phyloP scores from a whole-genome alignment of 129 eudicot species.

The Escallonia herrerae region DNA sequence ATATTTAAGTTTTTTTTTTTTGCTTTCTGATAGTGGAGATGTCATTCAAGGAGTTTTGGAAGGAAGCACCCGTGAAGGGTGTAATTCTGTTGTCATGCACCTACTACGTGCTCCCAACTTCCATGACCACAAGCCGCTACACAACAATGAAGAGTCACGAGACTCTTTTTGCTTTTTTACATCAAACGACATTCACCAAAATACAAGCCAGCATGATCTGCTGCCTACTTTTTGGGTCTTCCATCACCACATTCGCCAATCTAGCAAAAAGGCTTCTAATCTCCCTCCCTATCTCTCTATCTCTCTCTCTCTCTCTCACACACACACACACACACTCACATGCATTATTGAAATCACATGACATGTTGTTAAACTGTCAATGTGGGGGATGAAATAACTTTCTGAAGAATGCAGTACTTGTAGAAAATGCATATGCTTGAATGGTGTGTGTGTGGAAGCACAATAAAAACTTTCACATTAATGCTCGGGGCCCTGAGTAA shows the following conservation, averaged over 20 bases:
- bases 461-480: too few species aligned
- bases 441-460: too few species aligned
- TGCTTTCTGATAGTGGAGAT: too few species aligned
- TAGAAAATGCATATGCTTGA: too few species aligned
- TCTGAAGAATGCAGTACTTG: too few species aligned
- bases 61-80: slow-evolving; percentile 36
- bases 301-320: too few species aligned
- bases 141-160: slow-evolving; percentile 55
- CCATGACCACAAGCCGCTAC: slow-evolving; percentile 29
- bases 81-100: slow-evolving; percentile 24
- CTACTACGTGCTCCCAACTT: slow-evolving; percentile 5
- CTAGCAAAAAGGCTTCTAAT: neutral
- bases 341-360: neutral
- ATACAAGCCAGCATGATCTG: neutral
- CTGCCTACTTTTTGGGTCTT: neutral
- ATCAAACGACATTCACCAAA: neutral
- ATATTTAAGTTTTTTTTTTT: too few species aligned
- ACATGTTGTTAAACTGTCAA: neutral
- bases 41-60: neutral
- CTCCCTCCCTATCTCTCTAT: neutral
- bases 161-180: slow-evolving; percentile 6
- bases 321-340: too few species aligned
- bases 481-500: too few species aligned
- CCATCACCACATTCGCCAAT: neutral
- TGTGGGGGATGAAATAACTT: neutral